A percentile compares a stretch with the other conserved stretches of the same genome.
Evolutionary conservation across 176 grass and related monocot species (phyloP).

Genomic region (Areca catechu): DNA sequence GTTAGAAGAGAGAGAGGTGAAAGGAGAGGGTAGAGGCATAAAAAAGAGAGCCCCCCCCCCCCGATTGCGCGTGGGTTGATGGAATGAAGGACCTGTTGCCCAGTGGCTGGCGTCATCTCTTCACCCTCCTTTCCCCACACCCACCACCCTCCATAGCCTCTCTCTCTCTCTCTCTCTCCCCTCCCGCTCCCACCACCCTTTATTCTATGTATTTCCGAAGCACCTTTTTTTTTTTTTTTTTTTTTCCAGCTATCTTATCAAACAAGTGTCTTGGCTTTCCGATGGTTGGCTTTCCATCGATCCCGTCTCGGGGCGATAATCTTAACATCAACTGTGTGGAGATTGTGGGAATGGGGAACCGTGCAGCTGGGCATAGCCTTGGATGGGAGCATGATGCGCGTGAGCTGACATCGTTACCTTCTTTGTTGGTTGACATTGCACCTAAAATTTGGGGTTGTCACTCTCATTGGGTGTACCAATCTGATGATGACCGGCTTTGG

Average conservation of each 20-base stretch:
- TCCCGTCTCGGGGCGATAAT: constrained; percentile 3
- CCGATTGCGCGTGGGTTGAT: constrained; percentile 54
- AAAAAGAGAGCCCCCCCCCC: constrained; percentile 27
- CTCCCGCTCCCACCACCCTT: not conserved
- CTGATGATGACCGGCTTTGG: constrained; percentile 21
- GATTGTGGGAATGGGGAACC: not conserved
- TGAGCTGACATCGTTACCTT: not conserved
- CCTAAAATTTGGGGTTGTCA: constrained; percentile 34
- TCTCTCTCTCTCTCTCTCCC: constrained; percentile 4
- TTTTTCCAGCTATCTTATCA: not conserved
- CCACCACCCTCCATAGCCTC: no score
- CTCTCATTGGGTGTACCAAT: constrained; percentile 20
- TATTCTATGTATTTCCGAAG: not conserved
- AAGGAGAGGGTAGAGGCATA: constrained; percentile 39
- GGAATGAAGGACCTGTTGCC: constrained; percentile 29
- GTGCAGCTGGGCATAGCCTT: constrained; percentile 1
- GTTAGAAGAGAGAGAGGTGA: constrained; percentile 15
- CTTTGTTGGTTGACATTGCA: constrained; percentile 1
- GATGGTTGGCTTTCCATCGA: not conserved
- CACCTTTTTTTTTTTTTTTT: not conserved
- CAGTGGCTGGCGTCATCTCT: constrained; percentile 25
- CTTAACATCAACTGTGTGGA: constrained; percentile 23
- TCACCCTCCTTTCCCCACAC: constrained; percentile 4
- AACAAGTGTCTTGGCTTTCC: not conserved
- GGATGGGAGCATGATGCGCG: constrained; percentile 11